Percentiles rank a stretch among this genome's conserved stretches.
Evolutionary conservation across 306 rosid genomes (phyloP).

Genomic region (Morella rubra): DNA sequence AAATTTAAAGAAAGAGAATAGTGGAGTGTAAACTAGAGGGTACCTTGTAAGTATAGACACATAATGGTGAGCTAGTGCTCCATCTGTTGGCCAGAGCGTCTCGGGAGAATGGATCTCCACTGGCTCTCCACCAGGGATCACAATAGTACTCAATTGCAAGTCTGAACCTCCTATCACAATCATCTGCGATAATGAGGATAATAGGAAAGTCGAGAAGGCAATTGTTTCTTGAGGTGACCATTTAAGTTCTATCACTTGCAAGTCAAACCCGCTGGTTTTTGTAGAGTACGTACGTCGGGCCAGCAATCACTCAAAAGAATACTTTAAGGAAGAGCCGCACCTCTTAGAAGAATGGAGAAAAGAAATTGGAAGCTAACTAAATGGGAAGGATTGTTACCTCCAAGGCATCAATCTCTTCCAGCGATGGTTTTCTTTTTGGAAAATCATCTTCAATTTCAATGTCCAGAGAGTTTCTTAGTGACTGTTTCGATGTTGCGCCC

Average conservation of each 20-base stretch:
- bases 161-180: slow-evolving; percentile 77
- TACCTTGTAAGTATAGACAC: slow-evolving; percentile 83
- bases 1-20: background rate
- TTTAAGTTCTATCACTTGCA: background rate
- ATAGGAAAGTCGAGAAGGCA: background rate
- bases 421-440: slow-evolving; percentile 77
- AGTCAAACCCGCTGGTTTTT: background rate
- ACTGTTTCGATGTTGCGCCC: slow-evolving; percentile 45
- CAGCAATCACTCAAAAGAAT: background rate
- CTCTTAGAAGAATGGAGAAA: background rate
- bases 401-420: slow-evolving; percentile 95
- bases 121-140: slow-evolving; percentile 97
- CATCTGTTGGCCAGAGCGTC: slow-evolving; percentile 61
- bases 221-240: background rate
- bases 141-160: slow-evolving; percentile 96
- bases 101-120: slow-evolving; percentile 98
- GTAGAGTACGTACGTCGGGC: background rate
- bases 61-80: slow-evolving; percentile 56
- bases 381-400: slow-evolving; percentile 60
- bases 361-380: background rate
- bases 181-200: background rate
- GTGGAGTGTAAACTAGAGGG: background rate
- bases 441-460: slow-evolving; percentile 85
- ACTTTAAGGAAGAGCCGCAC: background rate
- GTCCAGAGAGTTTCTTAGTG: slow-evolving; percentile 45